Evolutionary conservation across 768 basidiomycete species (phyloP).

Genomic region (Suillus subaureus): DNA sequence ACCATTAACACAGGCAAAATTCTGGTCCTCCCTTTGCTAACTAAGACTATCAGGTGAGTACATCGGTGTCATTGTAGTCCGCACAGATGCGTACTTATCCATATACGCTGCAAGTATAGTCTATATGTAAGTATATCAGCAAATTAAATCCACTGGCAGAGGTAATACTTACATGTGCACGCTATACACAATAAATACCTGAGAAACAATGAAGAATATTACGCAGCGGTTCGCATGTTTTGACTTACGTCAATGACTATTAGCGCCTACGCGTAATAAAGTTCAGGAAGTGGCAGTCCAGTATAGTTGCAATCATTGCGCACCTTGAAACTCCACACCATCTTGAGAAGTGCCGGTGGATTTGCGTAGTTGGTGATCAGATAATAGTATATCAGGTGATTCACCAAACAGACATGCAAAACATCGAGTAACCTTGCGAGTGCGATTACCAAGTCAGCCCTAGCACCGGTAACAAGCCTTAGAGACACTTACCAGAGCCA

Average conservation of each 20-base stretch:
- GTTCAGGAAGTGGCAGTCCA: background rate
- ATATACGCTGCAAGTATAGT: background rate
- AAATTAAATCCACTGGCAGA: background rate
- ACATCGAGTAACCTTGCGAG: constrained; percentile 52
- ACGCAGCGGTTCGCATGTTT: background rate
- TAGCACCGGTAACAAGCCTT: constrained; percentile 18
- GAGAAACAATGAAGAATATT: background rate
- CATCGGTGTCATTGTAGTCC: background rate
- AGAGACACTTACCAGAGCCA: constrained; percentile 33
- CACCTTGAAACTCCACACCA: constrained; percentile 49
- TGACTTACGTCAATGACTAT: background rate
- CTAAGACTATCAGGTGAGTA: background rate
- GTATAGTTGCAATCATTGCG: background rate
- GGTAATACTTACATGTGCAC: background rate
- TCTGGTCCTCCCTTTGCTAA: background rate
- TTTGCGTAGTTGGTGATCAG: constrained; percentile 57
- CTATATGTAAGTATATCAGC: background rate
- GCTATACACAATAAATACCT: background rate
- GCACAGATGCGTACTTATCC: background rate
- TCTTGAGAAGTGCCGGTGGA: constrained; percentile 41
- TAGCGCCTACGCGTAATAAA: background rate
- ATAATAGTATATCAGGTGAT: constrained; percentile 61
- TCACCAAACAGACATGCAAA: constrained; percentile 52
- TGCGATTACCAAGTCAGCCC: constrained; percentile 9
- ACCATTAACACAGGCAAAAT: background rate